A percentile compares a stretch with the other conserved stretches of the same genome.
phyloP scores from a whole-genome alignment of 768 basidiomycete species.

The Termitomyces eurrhizus region DNA sequence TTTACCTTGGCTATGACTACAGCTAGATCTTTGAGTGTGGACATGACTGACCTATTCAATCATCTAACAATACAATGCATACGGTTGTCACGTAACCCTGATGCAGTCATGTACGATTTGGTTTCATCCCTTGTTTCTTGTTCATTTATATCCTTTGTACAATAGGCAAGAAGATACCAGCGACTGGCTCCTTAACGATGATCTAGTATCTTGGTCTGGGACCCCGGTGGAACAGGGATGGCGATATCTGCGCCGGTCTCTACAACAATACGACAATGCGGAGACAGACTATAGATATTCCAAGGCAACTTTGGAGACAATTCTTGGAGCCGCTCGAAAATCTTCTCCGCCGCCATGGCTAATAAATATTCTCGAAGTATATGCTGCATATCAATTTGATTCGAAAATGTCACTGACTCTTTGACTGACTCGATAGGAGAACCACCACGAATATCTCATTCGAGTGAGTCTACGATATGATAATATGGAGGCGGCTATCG shows the following conservation, averaged over 20 bases:
- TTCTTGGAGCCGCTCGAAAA: slow-evolving; percentile 61
- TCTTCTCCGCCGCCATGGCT: slow-evolving; percentile 81
- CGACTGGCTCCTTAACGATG: slow-evolving; percentile 83
- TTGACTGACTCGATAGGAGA: slow-evolving; percentile 38
- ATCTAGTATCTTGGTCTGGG: slow-evolving; percentile 81
- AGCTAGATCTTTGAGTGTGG: slow-evolving; percentile 71
- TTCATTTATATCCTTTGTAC: slow-evolving; percentile 14
- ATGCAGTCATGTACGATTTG: slow-evolving; percentile 50
- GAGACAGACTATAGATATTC: slow-evolving; percentile 74
- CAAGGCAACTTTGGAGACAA: slow-evolving; percentile 72
- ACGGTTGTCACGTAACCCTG: slow-evolving; percentile 61
- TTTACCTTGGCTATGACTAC: slow-evolving; percentile 78
- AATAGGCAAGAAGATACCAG: slow-evolving; percentile 64
- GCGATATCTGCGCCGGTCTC: slow-evolving; percentile 79
- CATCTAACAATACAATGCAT: slow-evolving; percentile 77
- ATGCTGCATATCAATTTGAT: slow-evolving; percentile 2
- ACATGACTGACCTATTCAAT: slow-evolving; percentile 85
- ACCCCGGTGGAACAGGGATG: slow-evolving; percentile 77
- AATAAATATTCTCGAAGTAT: slow-evolving; percentile 67
- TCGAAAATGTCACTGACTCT: slow-evolving; percentile 4
- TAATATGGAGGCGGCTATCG: slow-evolving; percentile 70
- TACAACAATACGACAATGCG: slow-evolving; percentile 72
- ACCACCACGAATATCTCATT: slow-evolving; percentile 84
- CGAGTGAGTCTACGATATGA: slow-evolving; percentile 76
- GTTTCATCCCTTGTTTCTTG: slow-evolving; percentile 4